Conservation (phyloP, 257 asterid genomes). For the Capsicum baccatum region DNA sequence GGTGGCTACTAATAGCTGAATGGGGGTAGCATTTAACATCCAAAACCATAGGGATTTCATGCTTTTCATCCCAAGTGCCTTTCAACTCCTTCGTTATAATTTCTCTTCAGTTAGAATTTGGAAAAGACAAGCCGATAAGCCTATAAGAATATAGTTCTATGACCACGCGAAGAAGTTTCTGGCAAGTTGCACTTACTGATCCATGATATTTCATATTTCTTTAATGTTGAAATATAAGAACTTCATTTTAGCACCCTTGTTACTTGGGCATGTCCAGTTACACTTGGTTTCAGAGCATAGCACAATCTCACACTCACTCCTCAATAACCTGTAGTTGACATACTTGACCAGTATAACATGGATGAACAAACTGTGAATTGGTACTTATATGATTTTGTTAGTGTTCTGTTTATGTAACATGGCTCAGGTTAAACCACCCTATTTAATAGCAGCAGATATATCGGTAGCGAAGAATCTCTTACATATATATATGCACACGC, state of each 20-base stretch:
- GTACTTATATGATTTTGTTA: neutral
- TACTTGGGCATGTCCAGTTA: neutral
- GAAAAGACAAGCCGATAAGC: too few relatives aligned
- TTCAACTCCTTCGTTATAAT: neutral
- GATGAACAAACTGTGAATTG: neutral
- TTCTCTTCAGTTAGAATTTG: neutral
- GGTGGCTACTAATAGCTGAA: neutral
- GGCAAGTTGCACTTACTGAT: too few relatives aligned
- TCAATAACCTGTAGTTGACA: neutral
- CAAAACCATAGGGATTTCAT: neutral
- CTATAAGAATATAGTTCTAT: too few relatives aligned
- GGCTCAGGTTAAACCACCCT: neutral
- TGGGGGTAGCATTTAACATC: neutral
- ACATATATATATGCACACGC: neutral
- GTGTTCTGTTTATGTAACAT: neutral
- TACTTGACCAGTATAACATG: neutral
- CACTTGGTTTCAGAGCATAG: neutral
- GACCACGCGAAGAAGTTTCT: too few relatives aligned
- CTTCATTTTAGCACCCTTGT: neutral
- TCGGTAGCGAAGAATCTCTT: neutral
- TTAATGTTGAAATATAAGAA: neutral
- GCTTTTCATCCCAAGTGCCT: neutral
- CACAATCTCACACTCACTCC: neutral
- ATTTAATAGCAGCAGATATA: slow-evolving; percentile 6
- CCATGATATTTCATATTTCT: too few relatives aligned